These are phyloP conservation scores for Backusella sp. DNA, from an alignment of 192 early-diverging fungal genomes.

Conservation along the genomic window DNA sequence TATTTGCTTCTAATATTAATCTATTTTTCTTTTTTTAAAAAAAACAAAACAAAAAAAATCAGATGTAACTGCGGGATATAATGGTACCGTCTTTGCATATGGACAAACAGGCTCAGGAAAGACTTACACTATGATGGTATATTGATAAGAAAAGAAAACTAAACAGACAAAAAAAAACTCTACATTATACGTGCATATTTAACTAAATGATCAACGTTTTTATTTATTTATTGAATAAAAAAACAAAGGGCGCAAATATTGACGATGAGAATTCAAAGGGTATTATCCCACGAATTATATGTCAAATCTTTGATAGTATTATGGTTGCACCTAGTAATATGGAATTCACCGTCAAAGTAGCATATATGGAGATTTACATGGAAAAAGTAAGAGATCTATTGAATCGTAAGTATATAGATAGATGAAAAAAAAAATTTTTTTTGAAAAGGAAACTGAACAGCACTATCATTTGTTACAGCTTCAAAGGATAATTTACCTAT, in stretches of 20 bases:
- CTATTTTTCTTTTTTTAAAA: background rate
- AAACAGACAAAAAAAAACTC: background rate
- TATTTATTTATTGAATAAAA: background rate
- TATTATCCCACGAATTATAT: conserved; percentile 96
- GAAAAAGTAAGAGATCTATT: conserved; percentile 90
- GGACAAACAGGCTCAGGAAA: conserved; percentile 99
- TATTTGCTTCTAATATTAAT: background rate
- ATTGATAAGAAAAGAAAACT: background rate
- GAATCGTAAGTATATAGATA: conserved; percentile 22
- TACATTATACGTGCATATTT: background rate
- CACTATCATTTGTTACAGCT: conserved; percentile 45
- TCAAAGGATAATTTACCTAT: conserved; percentile 89
- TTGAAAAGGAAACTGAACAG: background rate
- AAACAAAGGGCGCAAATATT: conserved; percentile 82
- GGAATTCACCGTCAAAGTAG: conserved; percentile 98
- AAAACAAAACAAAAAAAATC: background rate
- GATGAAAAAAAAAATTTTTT: conserved; percentile 8
- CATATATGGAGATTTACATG: conserved; percentile 99
- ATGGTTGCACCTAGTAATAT: conserved; percentile 85
- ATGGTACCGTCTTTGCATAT: conserved; percentile 99
- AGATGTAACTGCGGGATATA: conserved; percentile 72
- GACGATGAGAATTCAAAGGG: conserved; percentile 89
- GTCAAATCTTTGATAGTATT: conserved; percentile 93
- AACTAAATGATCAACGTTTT: background rate
- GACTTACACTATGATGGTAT: conserved; percentile 90